Conservation (phyloP, 768 basidiomycete genomes). For the Pleurotus eryngii region DNA sequence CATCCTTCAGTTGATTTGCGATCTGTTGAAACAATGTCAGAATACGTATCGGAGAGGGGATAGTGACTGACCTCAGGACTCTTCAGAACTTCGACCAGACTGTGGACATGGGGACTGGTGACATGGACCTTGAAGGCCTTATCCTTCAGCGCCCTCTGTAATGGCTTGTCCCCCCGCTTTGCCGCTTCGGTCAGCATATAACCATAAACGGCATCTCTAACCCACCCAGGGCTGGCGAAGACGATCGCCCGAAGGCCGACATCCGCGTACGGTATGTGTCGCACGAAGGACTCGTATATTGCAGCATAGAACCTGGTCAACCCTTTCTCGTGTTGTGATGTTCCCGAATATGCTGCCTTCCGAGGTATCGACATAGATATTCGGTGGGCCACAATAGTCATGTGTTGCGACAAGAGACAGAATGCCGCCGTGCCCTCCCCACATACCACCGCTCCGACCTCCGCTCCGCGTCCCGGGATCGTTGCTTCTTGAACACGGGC, state of each 20-base stretch:
- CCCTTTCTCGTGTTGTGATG: slow-evolving; percentile 91
- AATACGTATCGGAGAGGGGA: too few species aligned
- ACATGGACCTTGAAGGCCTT: slow-evolving; percentile 92
- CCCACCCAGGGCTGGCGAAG: slow-evolving; percentile 96
- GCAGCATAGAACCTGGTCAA: slow-evolving; percentile 79
- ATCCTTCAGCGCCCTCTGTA: slow-evolving; percentile 72
- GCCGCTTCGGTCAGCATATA: slow-evolving; percentile 81
- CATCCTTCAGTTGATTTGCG: slow-evolving; percentile 77
- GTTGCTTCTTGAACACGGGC: slow-evolving; percentile 84
- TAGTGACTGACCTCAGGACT: slow-evolving; percentile 76
- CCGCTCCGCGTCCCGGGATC: slow-evolving; percentile 91
- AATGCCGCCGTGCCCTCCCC: slow-evolving; percentile 95
- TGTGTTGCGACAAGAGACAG: slow-evolving; percentile 93
- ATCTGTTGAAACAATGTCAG: slow-evolving; percentile 41
- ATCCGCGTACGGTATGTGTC: slow-evolving; percentile 85
- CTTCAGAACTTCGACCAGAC: slow-evolving; percentile 88
- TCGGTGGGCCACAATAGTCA: slow-evolving; percentile 90
- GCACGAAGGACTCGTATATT: slow-evolving; percentile 80
- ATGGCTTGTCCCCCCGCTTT: slow-evolving; percentile 73
- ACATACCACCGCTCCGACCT: slow-evolving; percentile 93
- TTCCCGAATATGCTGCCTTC: slow-evolving; percentile 79
- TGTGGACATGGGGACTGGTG: slow-evolving; percentile 93
- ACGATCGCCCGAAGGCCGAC: slow-evolving; percentile 82
- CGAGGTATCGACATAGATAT: slow-evolving; percentile 88
- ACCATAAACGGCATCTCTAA: slow-evolving; percentile 83